Evolutionary conservation across 2,329 filamentous ascomycete genomes (phyloP).

Genomic region (Trichoderma citrinoviride): DNA sequence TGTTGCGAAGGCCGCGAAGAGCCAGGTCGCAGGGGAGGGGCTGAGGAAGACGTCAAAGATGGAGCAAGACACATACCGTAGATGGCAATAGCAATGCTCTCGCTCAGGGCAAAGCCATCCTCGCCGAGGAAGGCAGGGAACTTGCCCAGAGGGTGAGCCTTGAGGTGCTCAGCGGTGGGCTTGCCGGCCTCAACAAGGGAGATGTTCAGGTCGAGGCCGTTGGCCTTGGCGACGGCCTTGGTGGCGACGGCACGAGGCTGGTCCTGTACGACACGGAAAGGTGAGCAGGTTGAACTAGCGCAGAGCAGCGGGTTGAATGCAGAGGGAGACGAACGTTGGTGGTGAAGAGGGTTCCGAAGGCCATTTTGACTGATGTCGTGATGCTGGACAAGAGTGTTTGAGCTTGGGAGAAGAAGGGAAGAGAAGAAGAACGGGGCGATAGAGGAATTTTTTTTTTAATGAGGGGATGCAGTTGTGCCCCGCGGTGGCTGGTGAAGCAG

Average conservation of each 20-base stretch:
- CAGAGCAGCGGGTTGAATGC: constrained; percentile 21
- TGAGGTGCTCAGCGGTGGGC: constrained; percentile 72
- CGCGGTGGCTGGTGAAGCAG: constrained; percentile 31
- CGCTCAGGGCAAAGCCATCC: constrained; percentile 85
- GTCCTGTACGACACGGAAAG: constrained; percentile 52
- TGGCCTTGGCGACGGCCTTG: constrained; percentile 94
- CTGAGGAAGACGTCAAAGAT: constrained; percentile 24
- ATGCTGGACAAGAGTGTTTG: constrained; percentile 21
- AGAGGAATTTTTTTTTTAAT: constrained; percentile 37
- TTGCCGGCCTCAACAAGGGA: constrained; percentile 67
- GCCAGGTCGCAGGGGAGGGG: constrained; percentile 14
- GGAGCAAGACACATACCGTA: constrained; percentile 70
- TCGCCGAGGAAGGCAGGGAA: constrained; percentile 88
- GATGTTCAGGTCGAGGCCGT: constrained; percentile 86
- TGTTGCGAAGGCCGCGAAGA: constrained; percentile 27
- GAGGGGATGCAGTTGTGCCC: constrained; percentile 34
- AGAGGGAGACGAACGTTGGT: constrained; percentile 61
- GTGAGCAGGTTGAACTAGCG: constrained; percentile 25
- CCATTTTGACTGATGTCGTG: constrained; percentile 61
- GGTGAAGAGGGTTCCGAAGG: constrained; percentile 97
- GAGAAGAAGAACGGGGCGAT: constrained; percentile 22
- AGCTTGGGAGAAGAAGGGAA: constrained; percentile 23
- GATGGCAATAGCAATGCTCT: constrained; percentile 93
- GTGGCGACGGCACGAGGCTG: constrained; percentile 89
- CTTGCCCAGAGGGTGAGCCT: constrained; percentile 84